Conservation (phyloP, 1,139 yeast species). For the Nadsonia starkeyi-henricii region DNA sequence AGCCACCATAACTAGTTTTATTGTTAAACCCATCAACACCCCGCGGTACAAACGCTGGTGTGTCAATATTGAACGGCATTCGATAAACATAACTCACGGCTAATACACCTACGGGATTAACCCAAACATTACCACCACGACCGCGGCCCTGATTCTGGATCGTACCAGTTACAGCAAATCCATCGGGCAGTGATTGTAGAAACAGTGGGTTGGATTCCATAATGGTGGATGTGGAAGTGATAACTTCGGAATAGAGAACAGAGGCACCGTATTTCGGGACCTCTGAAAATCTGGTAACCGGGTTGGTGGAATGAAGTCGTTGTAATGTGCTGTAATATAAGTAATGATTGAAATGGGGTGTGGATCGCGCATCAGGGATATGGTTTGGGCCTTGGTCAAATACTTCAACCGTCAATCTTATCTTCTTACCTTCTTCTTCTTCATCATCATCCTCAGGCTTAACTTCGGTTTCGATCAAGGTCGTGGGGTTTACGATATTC, state of each 20-base stretch:
- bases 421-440: neutral
- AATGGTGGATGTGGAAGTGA: slow-evolving; percentile 74
- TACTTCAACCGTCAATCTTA: neutral
- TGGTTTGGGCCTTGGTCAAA: slow-evolving; percentile 4
- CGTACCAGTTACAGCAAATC: slow-evolving; percentile 60
- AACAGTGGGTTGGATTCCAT: slow-evolving; percentile 58
- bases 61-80: slow-evolving; percentile 29
- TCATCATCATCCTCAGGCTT: neutral
- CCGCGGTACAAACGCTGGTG: slow-evolving; percentile 7
- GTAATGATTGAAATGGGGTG: slow-evolving; percentile 61
- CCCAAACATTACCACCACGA: slow-evolving; percentile 91
- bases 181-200: slow-evolving; percentile 50
- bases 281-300: slow-evolving; percentile 10
- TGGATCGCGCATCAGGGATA: slow-evolving; percentile 26
- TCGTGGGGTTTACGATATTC: neutral
- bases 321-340: slow-evolving; percentile 39
- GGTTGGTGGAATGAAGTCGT: slow-evolving; percentile 18
- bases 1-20: neutral
- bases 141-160: slow-evolving; percentile 88
- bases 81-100: slow-evolving; percentile 65
- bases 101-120: slow-evolving; percentile 83
- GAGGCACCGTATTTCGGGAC: slow-evolving; percentile 40
- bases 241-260: slow-evolving; percentile 71
- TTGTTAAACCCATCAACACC: neutral
- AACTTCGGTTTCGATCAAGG: neutral